A percentile compares a stretch with the other conserved stretches of the same genome.
phyloP scores from a whole-genome alignment of 108 stramenopile genomes.

The Cyclotella atomus region DNA sequence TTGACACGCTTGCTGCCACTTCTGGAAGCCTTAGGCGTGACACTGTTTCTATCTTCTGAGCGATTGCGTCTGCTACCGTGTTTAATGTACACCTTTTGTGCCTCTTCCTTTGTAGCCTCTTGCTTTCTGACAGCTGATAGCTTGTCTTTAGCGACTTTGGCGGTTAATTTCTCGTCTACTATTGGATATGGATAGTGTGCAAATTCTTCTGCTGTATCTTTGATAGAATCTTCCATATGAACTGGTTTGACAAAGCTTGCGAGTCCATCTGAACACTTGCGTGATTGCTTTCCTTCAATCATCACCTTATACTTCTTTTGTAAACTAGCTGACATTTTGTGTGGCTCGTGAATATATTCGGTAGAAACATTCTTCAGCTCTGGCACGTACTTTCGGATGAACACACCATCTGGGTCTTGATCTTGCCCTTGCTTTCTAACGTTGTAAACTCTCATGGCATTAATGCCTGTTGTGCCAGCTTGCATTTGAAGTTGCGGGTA shows the following conservation, averaged over 20 bases:
- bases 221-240: not conserved
- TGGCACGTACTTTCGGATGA: slow-evolving; percentile 57
- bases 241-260: not conserved
- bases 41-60: slow-evolving; percentile 51
- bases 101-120: slow-evolving; percentile 51
- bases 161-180: slow-evolving; percentile 61
- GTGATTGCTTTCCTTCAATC: slow-evolving; percentile 17
- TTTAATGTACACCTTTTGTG: slow-evolving; percentile 61
- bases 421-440: slow-evolving; percentile 79
- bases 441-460: slow-evolving; percentile 79
- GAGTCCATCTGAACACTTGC: not conserved
- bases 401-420: slow-evolving; percentile 68
- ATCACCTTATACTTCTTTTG: slow-evolving; percentile 45
- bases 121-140: slow-evolving; percentile 60
- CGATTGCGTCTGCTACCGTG: slow-evolving; percentile 66
- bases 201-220: not conserved
- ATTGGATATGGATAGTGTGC: slow-evolving; percentile 61
- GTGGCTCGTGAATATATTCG: slow-evolving; percentile 71
- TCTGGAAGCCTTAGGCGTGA: slow-evolving; percentile 49
- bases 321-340: slow-evolving; percentile 58
- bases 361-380: slow-evolving; percentile 58
- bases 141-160: slow-evolving; percentile 64
- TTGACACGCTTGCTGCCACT: slow-evolving; percentile 37
- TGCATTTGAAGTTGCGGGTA: slow-evolving; percentile 87
- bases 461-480: slow-evolving; percentile 78